phyloP scores from a whole-genome alignment of 2,329 filamentous ascomycete species.

The Fusarium multiceps region DNA sequence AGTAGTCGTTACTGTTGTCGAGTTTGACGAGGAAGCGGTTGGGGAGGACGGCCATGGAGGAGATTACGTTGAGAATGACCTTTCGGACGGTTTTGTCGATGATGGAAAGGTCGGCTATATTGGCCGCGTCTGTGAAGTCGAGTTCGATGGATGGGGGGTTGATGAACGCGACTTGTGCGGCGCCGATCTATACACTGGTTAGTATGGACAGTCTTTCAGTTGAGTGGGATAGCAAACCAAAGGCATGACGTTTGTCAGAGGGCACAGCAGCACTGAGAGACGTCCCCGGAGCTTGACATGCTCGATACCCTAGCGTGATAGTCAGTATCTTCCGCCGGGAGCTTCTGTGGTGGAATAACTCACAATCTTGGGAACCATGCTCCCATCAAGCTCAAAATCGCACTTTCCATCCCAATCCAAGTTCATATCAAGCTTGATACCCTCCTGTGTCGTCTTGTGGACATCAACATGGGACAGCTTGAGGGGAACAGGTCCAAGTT shows the following conservation, averaged over 20 bases:
- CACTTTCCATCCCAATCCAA: conserved; percentile 41
- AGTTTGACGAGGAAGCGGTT: conserved; percentile 45
- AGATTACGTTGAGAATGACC: conserved; percentile 41
- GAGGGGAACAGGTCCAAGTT: conserved; percentile 38
- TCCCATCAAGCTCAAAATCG: conserved; percentile 43
- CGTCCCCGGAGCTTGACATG: conserved; percentile 42
- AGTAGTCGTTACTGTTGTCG: conserved; percentile 44
- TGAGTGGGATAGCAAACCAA: conserved; percentile 28
- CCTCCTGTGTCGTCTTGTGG: conserved; percentile 37
- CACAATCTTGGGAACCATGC: conserved; percentile 44
- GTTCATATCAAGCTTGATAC: conserved; percentile 46
- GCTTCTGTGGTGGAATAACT: not conserved
- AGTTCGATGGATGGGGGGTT: conserved; percentile 42
- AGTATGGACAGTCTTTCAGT: not conserved
- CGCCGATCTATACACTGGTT: conserved; percentile 35
- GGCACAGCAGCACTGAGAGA: conserved; percentile 39
- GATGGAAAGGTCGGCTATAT: conserved; percentile 40
- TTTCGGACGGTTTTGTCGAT: conserved; percentile 43
- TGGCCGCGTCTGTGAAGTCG: conserved; percentile 44
- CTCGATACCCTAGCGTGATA: conserved; percentile 36
- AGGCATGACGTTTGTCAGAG: conserved; percentile 41
- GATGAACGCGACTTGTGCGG: conserved; percentile 43
- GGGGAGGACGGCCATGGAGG: conserved; percentile 44
- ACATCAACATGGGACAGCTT: conserved; percentile 42
- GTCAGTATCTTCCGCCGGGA: accelerated